These are phyloP conservation scores for Parasitella parasitica DNA, from an alignment of 371 early-diverging fungal genomes.

Conservation along the genomic window DNA sequence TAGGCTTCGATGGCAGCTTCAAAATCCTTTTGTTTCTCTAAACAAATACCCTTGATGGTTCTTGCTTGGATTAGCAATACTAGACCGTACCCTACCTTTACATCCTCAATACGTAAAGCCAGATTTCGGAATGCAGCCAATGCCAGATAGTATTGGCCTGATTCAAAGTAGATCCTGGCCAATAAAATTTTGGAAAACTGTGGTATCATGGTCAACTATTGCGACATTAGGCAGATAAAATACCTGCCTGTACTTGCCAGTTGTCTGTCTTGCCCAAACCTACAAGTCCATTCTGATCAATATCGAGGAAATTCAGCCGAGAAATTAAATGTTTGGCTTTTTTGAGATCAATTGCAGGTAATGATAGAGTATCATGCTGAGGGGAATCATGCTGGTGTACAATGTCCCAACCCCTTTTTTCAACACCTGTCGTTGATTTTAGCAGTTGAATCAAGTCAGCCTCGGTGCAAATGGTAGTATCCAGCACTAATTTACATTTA, in stretches of 20 bases:
- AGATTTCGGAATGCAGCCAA: conserved; percentile 28
- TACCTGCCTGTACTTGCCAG: conserved; percentile 28
- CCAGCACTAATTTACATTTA: conserved; percentile 14
- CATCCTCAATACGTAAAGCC: conserved; percentile 35
- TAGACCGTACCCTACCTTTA: conserved; percentile 51
- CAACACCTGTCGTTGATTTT: background rate
- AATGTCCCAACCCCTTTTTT: conserved; percentile 9
- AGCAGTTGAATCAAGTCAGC: conserved; percentile 27
- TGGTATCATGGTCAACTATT: background rate
- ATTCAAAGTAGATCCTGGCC: conserved; percentile 41
- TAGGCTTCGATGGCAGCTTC: conserved; percentile 54
- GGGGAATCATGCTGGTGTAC: conserved; percentile 28
- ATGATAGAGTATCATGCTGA: conserved; percentile 14
- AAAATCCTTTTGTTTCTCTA: conserved; percentile 49
- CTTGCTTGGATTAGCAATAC: conserved; percentile 53
- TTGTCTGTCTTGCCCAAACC: conserved; percentile 12
- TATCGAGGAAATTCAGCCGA: background rate
- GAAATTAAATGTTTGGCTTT: conserved; percentile 5
- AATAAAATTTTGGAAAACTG: conserved; percentile 36
- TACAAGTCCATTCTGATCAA: background rate
- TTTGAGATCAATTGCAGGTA: conserved; percentile 10
- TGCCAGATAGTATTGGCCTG: conserved; percentile 31
- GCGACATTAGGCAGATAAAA: background rate
- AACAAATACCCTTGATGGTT: conserved; percentile 53
- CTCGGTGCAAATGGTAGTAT: conserved; percentile 23